These are phyloP conservation scores for Pseudomonodictys pantanalensis DNA, from an alignment of 495 filamentous ascomycete species.

Conservation along the genomic window DNA sequence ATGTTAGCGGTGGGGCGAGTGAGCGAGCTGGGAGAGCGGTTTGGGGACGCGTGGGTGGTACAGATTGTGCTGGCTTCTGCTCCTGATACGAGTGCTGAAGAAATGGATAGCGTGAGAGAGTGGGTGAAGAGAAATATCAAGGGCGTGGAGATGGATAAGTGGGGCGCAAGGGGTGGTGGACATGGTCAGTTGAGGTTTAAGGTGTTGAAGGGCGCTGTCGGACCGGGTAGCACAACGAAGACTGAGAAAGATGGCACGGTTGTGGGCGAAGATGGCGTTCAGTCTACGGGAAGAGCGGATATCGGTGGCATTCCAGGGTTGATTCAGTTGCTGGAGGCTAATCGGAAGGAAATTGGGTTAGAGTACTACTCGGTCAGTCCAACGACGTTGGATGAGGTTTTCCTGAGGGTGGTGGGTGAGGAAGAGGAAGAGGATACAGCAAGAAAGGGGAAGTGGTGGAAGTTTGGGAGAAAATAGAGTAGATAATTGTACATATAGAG, in stretches of 20 bases:
- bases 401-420: slow-evolving; percentile 77
- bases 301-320: slow-evolving; percentile 54
- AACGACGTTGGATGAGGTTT: slow-evolving; percentile 86
- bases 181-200: slow-evolving; percentile 81
- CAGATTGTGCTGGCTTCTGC: slow-evolving; percentile 73
- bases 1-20: slow-evolving; percentile 70
- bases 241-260: slow-evolving; percentile 22
- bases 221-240: too few species aligned
- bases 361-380: slow-evolving; percentile 79
- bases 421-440: slow-evolving; percentile 52
- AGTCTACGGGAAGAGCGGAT: neutral
- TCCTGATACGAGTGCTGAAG: slow-evolving; percentile 61
- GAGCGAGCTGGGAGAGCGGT: slow-evolving; percentile 54
- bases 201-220: slow-evolving; percentile 47
- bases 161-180: slow-evolving; percentile 14
- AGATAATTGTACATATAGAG: neutral
- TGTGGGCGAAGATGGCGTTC: neutral
- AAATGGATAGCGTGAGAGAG: slow-evolving; percentile 59
- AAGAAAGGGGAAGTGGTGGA: slow-evolving; percentile 5
- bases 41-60: slow-evolving; percentile 62
- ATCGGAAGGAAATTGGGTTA: slow-evolving; percentile 62
- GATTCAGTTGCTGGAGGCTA: slow-evolving; percentile 67
- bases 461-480: slow-evolving; percentile 1
- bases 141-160: slow-evolving; percentile 59
- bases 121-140: slow-evolving; percentile 57